Conservation (phyloP, 2,329 filamentous ascomycete genomes). For the Penicillium concentricum region DNA sequence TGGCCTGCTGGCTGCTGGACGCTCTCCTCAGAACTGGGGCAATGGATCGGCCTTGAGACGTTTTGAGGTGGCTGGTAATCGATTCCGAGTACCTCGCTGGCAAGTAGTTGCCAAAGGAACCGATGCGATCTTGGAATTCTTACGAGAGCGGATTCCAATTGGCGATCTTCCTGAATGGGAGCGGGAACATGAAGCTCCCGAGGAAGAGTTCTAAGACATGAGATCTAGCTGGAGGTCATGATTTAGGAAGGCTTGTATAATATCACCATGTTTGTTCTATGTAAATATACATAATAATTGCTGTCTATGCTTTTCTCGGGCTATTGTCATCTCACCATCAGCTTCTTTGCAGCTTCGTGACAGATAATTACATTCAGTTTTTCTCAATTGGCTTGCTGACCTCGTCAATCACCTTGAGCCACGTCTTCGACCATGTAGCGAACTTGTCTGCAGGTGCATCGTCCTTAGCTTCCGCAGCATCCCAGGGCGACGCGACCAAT, state of each 20-base stretch:
- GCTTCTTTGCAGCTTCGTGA: slow-evolving; percentile 3
- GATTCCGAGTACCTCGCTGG: slow-evolving; percentile 82
- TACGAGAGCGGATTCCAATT: slow-evolving; percentile 71
- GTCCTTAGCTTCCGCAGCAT: slow-evolving; percentile 57
- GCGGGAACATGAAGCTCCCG: slow-evolving; percentile 21
- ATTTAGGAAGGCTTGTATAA: slow-evolving; percentile 14
- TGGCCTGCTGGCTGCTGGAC: slow-evolving; percentile 68
- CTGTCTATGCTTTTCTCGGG: slow-evolving; percentile 10
- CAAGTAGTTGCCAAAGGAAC: slow-evolving; percentile 84
- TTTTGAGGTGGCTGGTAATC: slow-evolving; percentile 79
- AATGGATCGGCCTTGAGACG: slow-evolving; percentile 56
- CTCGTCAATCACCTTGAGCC: slow-evolving; percentile 48
- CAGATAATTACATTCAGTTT: slow-evolving; percentile 6
- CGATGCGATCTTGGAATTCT: slow-evolving; percentile 76
- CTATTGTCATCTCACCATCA: slow-evolving; percentile 7
- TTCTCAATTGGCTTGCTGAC: slow-evolving; percentile 33
- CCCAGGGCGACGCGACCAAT: slow-evolving; percentile 70
- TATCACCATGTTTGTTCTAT: slow-evolving; percentile 13
- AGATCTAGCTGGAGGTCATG: background rate
- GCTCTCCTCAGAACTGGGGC: slow-evolving; percentile 35
- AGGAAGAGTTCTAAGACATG: slow-evolving; percentile 9
- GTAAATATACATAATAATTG: slow-evolving; percentile 15
- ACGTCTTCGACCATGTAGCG: slow-evolving; percentile 68
- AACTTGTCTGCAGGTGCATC: slow-evolving; percentile 70
- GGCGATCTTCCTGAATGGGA: slow-evolving; percentile 43